A percentile compares a stretch with the other conserved stretches of the same genome.
Evolutionary conservation across 257 asterid species (phyloP).

Genomic region (Solanum virginianum): DNA sequence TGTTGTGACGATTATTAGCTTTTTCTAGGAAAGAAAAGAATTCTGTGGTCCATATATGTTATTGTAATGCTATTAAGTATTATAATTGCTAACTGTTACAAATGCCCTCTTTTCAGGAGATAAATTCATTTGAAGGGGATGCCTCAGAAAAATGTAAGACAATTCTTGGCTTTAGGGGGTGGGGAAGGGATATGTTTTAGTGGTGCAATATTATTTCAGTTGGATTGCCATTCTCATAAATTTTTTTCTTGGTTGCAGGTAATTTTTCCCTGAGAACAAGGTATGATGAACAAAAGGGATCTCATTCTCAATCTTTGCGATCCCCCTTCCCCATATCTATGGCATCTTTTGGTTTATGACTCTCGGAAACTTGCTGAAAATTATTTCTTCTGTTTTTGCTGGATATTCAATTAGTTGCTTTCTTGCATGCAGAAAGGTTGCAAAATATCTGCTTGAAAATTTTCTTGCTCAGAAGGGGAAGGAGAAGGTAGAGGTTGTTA

Average conservation of each 20-base stretch:
- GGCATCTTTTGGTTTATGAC: background rate
- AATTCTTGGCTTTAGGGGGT: background rate
- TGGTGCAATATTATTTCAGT: background rate
- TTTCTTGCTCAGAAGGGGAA: slow-evolving; percentile 25
- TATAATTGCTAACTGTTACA: background rate
- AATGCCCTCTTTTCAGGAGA: slow-evolving; percentile 31
- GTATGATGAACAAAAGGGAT: slow-evolving; percentile 20
- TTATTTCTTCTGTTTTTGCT: background rate
- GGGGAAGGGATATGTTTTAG: background rate
- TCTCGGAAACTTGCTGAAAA: background rate
- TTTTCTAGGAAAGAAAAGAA: background rate
- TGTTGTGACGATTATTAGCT: background rate
- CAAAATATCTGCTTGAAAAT: slow-evolving; percentile 25
- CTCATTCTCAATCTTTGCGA: background rate
- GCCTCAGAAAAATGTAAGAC: slow-evolving; percentile 26
- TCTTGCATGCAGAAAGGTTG: slow-evolving; percentile 34
- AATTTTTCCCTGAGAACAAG: slow-evolving; percentile 43
- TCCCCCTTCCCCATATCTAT: background rate
- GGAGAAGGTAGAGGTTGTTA: slow-evolving; percentile 23
- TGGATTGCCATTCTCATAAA: background rate
- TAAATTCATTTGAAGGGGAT: slow-evolving; percentile 20
- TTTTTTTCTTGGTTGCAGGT: slow-evolving; percentile 29
- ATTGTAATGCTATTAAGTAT: background rate
- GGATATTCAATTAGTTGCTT: background rate
- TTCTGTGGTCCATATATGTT: background rate